Evolutionary conservation across 331 rosid genomes (phyloP).

Genomic region (Cydonia oblonga): DNA sequence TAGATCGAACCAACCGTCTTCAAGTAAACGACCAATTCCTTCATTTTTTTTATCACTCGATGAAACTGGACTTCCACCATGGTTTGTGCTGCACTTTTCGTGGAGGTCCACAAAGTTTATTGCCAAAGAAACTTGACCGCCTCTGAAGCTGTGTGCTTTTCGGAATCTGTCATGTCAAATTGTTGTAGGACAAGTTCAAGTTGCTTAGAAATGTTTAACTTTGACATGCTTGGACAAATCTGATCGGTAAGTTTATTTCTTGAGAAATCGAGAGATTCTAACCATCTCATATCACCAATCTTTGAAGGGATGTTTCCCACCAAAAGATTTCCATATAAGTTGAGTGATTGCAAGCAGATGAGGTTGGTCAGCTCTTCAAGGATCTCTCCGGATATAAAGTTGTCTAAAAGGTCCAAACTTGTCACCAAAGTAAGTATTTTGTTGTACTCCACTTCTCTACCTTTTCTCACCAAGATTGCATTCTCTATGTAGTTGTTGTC

Average conservation of each 20-base stretch:
- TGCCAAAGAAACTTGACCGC: neutral
- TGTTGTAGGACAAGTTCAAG: neutral
- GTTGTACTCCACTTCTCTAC: neutral
- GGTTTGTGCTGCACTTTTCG: neutral
- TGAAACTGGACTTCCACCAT: neutral
- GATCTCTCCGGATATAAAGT: neutral
- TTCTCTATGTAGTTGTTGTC: neutral
- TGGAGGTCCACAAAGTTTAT: neutral
- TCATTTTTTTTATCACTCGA: neutral
- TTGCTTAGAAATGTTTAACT: neutral
- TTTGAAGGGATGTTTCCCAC: neutral
- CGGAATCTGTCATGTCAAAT: no score
- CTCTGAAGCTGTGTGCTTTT: neutral
- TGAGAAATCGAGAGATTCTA: neutral
- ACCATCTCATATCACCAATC: neutral
- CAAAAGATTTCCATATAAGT: neutral
- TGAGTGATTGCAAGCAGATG: neutral
- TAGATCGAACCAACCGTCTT: neutral
- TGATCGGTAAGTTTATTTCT: neutral
- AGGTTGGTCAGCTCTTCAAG: neutral
- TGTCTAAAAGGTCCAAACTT: neutral
- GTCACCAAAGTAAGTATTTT: neutral
- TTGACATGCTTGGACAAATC: neutral
- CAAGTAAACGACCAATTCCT: neutral
- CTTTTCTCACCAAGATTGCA: neutral